Evolutionary conservation across 2,329 filamentous ascomycete species (phyloP).

Genomic region (Fusarium keratoplasticum): DNA sequence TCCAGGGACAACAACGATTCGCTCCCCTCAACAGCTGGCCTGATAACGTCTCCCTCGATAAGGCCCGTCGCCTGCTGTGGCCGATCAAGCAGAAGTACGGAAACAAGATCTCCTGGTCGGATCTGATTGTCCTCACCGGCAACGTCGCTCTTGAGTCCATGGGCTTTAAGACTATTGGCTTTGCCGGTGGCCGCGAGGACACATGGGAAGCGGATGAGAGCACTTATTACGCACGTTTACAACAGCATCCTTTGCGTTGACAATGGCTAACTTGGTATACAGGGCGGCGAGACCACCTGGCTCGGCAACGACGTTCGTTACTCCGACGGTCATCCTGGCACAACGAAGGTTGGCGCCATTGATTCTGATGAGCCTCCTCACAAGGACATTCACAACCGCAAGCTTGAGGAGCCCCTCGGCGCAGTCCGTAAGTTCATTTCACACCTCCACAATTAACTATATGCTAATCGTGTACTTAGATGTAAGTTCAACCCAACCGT

Average conservation of each 20-base stretch:
- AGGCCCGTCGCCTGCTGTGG: constrained; percentile 81
- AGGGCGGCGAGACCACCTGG: constrained; percentile 76
- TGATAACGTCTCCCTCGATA: constrained; percentile 82
- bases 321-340: constrained; percentile 52
- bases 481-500: constrained; percentile 21
- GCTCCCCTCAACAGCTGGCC: constrained; percentile 87
- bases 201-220: constrained; percentile 81
- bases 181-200: constrained; percentile 77
- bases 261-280: neutral
- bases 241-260: neutral
- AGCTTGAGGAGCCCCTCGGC: constrained; percentile 74
- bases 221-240: constrained; percentile 69
- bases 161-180: constrained; percentile 80
- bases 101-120: constrained; percentile 84
- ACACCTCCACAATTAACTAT: neutral
- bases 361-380: constrained; percentile 18
- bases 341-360: constrained; percentile 24
- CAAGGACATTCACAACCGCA: constrained; percentile 11
- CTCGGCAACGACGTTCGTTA: constrained; percentile 77
- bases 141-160: constrained; percentile 83
- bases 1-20: constrained; percentile 78
- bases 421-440: constrained; percentile 72
- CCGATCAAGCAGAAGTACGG: constrained; percentile 89
- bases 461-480: neutral
- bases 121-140: constrained; percentile 76